Conservation (phyloP, 257 asterid genomes). For the Solanum stenotomum region DNA sequence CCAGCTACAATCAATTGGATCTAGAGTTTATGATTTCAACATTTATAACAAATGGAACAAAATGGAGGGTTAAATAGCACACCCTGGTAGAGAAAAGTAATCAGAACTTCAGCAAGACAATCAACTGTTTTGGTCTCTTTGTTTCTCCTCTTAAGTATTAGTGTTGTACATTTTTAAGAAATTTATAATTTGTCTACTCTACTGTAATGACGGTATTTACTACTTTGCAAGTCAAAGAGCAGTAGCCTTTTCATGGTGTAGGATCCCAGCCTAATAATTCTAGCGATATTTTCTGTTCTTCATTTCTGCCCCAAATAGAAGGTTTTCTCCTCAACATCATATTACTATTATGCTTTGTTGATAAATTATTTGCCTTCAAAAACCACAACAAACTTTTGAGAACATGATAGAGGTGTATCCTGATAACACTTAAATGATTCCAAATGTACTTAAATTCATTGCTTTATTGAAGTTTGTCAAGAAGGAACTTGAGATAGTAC, state of each 20-base stretch:
- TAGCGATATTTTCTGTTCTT: neutral
- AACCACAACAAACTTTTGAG: neutral
- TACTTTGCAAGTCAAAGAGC: neutral
- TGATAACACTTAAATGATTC: neutral
- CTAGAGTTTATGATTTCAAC: neutral
- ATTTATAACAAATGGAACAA: neutral
- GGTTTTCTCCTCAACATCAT: neutral
- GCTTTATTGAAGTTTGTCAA: neutral
- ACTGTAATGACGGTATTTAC: neutral
- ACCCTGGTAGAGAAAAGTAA: neutral
- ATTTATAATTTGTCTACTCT: neutral
- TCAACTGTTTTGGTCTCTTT: neutral
- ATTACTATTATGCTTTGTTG: neutral
- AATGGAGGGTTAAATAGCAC: neutral
- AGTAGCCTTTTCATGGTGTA: neutral
- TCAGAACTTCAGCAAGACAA: neutral
- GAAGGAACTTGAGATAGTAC: neutral
- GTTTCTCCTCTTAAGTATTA: neutral
- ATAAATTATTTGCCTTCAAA: neutral
- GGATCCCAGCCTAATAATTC: neutral
- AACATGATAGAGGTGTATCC: neutral
- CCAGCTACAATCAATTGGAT: neutral
- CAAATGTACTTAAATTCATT: neutral
- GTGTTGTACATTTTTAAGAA: neutral
- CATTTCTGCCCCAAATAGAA: neutral